Conservation (phyloP, 805 yeast genomes). For the Blastobotrys americana region DNA sequence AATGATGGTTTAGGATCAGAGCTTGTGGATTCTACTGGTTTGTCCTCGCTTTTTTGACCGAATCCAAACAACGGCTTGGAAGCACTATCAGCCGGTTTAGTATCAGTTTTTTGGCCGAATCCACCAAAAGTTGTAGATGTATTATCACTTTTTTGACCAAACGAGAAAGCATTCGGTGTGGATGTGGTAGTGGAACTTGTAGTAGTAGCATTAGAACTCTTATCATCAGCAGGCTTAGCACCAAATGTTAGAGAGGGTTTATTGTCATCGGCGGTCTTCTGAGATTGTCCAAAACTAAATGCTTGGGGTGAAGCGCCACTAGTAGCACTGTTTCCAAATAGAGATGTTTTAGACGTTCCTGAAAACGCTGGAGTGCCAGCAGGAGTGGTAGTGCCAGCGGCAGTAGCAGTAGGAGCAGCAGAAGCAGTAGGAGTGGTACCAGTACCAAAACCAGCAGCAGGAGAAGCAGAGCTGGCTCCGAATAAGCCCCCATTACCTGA, state of each 20-base stretch:
- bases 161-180: conserved; percentile 6
- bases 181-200: conserved; percentile 8
- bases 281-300: too few relatives aligned
- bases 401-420: conserved; percentile 18
- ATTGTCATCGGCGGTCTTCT: too few relatives aligned
- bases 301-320: neutral
- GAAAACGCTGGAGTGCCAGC: conserved; percentile 7
- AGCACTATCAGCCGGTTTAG: conserved; percentile 14
- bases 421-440: conserved; percentile 1
- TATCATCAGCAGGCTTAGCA: neutral
- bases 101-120: conserved; percentile 11
- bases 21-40: conserved; percentile 6
- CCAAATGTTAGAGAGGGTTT: too few relatives aligned
- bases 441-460: neutral
- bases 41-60: conserved; percentile 14
- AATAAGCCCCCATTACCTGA: conserved; percentile 18
- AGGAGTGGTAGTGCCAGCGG: conserved; percentile 11
- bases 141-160: conserved; percentile 6
- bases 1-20: too few relatives aligned
- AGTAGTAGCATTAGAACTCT: conserved; percentile 9
- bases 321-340: conserved; percentile 1
- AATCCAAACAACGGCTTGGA: conserved; percentile 10
- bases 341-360: conserved; percentile 9
- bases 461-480: conserved; percentile 8
- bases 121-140: conserved; percentile 3